Conservation (phyloP, 2,329 filamentous ascomycete species). For the Aspergillus latus region DNA sequence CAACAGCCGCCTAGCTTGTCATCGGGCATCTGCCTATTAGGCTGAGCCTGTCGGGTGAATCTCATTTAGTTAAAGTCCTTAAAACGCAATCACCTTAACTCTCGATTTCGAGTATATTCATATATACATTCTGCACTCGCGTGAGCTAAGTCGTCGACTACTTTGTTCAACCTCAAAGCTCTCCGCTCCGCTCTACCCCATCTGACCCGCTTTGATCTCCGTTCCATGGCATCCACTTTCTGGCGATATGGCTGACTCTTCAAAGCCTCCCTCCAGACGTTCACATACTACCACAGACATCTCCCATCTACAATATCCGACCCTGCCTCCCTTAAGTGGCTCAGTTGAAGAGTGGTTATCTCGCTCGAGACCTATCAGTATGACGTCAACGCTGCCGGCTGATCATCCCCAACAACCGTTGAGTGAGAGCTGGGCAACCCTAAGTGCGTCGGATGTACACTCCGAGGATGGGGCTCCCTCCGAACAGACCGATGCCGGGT, state of each 20-base stretch:
- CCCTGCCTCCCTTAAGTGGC: constrained; percentile 38
- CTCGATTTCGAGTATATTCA: constrained; percentile 22
- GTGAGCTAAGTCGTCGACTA: constrained; percentile 18
- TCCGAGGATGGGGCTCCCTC: constrained; percentile 48
- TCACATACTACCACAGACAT: constrained; percentile 27
- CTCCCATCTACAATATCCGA: constrained; percentile 42
- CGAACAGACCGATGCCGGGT: constrained; percentile 45
- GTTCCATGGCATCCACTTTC: constrained; percentile 24
- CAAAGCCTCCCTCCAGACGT: constrained; percentile 33
- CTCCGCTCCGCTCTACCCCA: constrained; percentile 22
- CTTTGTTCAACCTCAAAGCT: constrained; percentile 20
- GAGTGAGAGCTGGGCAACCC: constrained; percentile 49
- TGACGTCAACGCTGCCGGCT: constrained; percentile 37
- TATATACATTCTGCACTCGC: constrained; percentile 12
- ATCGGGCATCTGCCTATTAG: constrained; percentile 28
- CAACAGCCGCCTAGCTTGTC: constrained; percentile 18
- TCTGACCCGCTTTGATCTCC: constrained; percentile 18
- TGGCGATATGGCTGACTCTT: constrained; percentile 39
- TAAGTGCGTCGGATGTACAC: constrained; percentile 45
- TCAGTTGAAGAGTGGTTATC: constrained; percentile 45
- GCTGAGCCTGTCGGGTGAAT: constrained; percentile 18
- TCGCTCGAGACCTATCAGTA: constrained; percentile 41
- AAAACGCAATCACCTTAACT: constrained; percentile 10
- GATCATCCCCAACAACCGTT: constrained; percentile 35
- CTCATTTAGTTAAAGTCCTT: constrained; percentile 7